Percentiles rank a stretch among this genome's conserved stretches.
Evolutionary conservation across 139 green algal species (phyloP).

Genomic region (Tetradesmus obliquus): DNA sequence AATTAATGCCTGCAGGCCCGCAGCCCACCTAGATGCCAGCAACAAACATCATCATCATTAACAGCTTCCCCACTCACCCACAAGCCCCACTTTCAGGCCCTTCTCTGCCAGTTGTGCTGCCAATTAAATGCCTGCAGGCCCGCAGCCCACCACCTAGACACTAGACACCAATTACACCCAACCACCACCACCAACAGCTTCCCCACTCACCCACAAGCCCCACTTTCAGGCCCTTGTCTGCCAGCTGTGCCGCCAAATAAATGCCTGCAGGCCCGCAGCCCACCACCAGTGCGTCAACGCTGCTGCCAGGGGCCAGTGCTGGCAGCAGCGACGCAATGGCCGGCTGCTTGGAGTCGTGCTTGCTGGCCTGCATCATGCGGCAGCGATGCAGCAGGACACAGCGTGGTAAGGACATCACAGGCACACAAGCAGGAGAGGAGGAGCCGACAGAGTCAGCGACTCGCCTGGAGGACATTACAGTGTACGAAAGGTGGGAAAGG

Average conservation of each 20-base stretch:
- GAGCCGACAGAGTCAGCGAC: not conserved
- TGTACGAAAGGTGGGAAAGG: not conserved
- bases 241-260: conserved; percentile 87
- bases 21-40: conserved; percentile 72
- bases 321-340: conserved; percentile 65
- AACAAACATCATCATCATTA: not conserved
- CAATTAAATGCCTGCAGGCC: conserved; percentile 78
- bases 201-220: conserved; percentile 68
- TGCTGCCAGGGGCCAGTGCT: conserved; percentile 9
- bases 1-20: conserved; percentile 92
- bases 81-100: conserved; percentile 79
- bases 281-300: conserved; percentile 79
- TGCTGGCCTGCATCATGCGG: conserved; percentile 64
- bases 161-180: not conserved
- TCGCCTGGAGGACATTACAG: not conserved
- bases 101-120: conserved; percentile 83
- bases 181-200: not conserved
- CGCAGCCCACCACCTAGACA: not conserved
- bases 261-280: conserved; percentile 95
- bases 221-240: conserved; percentile 78
- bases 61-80: conserved; percentile 55
- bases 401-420: too few species aligned
- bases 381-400: not conserved
- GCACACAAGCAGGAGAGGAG: not conserved
- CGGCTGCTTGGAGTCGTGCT: conserved; percentile 74